Conservation (phyloP, 345 rosid species). For the Turritis glabra region DNA sequence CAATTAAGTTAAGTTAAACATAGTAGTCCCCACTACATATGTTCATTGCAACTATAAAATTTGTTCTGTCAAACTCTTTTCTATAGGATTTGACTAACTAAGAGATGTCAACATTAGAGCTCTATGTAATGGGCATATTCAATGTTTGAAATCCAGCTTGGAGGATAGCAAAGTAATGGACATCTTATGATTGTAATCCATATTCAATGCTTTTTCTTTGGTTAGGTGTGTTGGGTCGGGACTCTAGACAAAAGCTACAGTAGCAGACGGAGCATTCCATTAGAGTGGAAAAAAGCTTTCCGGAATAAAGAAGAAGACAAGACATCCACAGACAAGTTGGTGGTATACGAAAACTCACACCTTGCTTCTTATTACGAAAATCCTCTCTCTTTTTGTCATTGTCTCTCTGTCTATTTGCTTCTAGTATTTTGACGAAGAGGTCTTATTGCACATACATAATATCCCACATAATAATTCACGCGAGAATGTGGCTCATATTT, state of each 20-base stretch:
- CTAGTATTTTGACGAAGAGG: slow-evolving; percentile 14
- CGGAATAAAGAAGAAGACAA: slow-evolving; percentile 33
- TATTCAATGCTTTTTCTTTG: slow-evolving; percentile 27
- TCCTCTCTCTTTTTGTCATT: slow-evolving; percentile 27
- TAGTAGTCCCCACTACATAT: slow-evolving; percentile 19
- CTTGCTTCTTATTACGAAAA: slow-evolving; percentile 19
- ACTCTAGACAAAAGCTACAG: slow-evolving; percentile 33
- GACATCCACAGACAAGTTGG: slow-evolving; percentile 33
- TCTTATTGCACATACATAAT: slow-evolving; percentile 26
- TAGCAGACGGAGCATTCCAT: slow-evolving; percentile 22
- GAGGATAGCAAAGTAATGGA: slow-evolving; percentile 15
- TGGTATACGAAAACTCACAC: slow-evolving; percentile 25
- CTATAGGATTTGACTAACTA: slow-evolving; percentile 1
- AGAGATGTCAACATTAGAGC: slow-evolving; percentile 6
- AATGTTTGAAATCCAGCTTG: slow-evolving; percentile 5
- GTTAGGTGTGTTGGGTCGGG: slow-evolving; percentile 34
- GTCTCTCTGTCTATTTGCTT: slow-evolving; percentile 32
- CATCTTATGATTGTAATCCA: slow-evolving; percentile 22
- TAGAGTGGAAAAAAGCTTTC: slow-evolving; percentile 19
- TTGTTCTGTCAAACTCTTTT: not conserved
- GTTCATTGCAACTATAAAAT: not conserved
- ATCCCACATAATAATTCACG: slow-evolving; percentile 4
- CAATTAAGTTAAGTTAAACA: slow-evolving; percentile 41
- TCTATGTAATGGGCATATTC: slow-evolving; percentile 4
- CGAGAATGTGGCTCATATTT: slow-evolving; percentile 19